phyloP scores from a whole-genome alignment of 2,329 filamentous ascomycete genomes.

The Sporothrix brasiliensis region DNA sequence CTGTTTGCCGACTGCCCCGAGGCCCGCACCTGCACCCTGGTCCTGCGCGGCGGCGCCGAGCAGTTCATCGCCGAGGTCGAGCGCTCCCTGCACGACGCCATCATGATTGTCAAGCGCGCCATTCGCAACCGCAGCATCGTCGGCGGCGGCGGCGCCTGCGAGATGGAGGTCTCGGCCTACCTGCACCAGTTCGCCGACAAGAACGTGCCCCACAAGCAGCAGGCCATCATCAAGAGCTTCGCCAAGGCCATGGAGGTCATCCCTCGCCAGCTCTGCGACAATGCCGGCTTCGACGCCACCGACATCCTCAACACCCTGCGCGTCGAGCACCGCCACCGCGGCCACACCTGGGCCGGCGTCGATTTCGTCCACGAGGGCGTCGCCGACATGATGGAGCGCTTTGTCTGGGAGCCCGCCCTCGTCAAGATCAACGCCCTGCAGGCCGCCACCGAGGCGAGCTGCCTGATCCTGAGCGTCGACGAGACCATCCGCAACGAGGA shows the following conservation, averaged over 20 bases:
- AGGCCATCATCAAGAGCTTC: constrained; percentile 96
- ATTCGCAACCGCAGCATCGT: constrained; percentile 95
- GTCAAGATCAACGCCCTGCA: constrained; percentile 98
- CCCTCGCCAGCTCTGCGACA: constrained; percentile 95
- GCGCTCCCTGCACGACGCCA: constrained; percentile 95
- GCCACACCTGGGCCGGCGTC: constrained; percentile 90
- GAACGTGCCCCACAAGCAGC: constrained; percentile 92
- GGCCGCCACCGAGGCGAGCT: constrained; percentile 92
- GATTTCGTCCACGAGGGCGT: constrained; percentile 93
- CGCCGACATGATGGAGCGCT: constrained; percentile 89
- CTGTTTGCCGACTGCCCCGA: constrained; percentile 95
- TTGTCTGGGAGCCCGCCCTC: constrained; percentile 95
- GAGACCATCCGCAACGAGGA: constrained; percentile 99
- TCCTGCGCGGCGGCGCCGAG: constrained; percentile 93
- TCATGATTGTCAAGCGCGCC: constrained; percentile 99
- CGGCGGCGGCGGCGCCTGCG: constrained; percentile 87
- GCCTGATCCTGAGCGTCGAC: constrained; percentile 92
- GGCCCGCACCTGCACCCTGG: constrained; percentile 94
- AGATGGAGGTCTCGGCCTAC: constrained; percentile 97
- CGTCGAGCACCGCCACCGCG: constrained; percentile 94
- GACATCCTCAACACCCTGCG: constrained; percentile 96
- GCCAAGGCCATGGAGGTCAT: constrained; percentile 97
- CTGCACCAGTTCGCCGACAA: constrained; percentile 90
- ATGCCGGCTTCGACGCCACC: constrained; percentile 96
- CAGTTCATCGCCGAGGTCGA: constrained; percentile 99